Evolutionary conservation across 2,329 filamentous ascomycete genomes (phyloP).

Genomic region (Fusarium duplospermum): DNA sequence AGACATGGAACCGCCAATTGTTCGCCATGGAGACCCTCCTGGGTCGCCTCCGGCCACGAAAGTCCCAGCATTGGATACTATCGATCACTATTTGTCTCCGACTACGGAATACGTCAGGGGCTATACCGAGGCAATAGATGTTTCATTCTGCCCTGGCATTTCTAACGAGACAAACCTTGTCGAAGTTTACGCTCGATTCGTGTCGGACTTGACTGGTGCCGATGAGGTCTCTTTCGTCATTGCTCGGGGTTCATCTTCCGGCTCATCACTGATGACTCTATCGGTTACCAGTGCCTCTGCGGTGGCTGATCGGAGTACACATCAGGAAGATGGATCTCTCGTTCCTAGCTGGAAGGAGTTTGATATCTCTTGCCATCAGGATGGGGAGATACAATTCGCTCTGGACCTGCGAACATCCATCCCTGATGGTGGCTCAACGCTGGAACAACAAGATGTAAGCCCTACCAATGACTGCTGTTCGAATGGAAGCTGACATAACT

Average conservation of each 20-base stretch:
- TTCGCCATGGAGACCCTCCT: not conserved
- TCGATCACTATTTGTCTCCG: not conserved
- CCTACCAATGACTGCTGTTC: not conserved
- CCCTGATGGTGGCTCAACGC: not conserved
- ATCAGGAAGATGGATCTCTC: not conserved
- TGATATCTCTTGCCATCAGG: not conserved
- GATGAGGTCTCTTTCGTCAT: constrained; percentile 6
- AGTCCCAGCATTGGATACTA: not conserved
- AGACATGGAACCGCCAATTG: not conserved
- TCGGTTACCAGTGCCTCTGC: not conserved
- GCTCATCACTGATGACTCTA: not conserved
- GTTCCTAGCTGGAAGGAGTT: not conserved
- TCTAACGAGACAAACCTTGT: not conserved
- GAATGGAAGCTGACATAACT: not conserved
- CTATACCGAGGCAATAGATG: not conserved
- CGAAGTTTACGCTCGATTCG: constrained; percentile 1
- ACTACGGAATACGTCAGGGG: not conserved
- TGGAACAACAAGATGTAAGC: not conserved
- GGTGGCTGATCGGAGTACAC: not conserved
- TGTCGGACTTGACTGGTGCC: not conserved
- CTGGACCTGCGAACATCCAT: not conserved
- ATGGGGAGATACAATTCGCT: constrained; percentile 4
- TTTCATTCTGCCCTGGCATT: not conserved
- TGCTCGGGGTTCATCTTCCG: not conserved
- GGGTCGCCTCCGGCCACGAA: constrained; percentile 1